Conservation (phyloP, 768 basidiomycete genomes). For the Nevesoporus exiguus region DNA sequence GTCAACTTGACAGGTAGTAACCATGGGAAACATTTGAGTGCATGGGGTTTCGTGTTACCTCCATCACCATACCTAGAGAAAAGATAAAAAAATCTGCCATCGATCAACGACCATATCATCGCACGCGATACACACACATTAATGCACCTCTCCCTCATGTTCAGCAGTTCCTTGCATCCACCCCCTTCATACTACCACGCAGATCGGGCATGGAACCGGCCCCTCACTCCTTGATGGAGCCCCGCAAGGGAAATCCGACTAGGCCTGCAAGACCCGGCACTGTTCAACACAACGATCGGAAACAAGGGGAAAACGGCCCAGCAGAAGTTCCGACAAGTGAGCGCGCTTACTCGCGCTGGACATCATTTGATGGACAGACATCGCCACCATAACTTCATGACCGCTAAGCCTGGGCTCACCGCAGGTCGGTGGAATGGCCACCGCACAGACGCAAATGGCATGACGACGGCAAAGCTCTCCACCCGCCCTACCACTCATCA, state of each 20-base stretch:
- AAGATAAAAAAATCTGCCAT: background rate
- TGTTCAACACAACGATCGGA: constrained; percentile 63
- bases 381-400: constrained; percentile 43
- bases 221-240: constrained; percentile 68
- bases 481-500: constrained; percentile 35
- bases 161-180: constrained; percentile 75
- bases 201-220: constrained; percentile 72
- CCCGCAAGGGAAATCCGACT: constrained; percentile 24
- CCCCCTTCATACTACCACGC: constrained; percentile 65
- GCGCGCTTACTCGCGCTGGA: constrained; percentile 52
- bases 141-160: constrained; percentile 55
- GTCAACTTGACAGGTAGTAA: background rate
- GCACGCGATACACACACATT: constrained; percentile 1
- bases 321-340: background rate
- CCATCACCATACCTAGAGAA: background rate
- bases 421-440: constrained; percentile 19
- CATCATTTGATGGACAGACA: constrained; percentile 69
- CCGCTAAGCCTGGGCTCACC: constrained; percentile 25
- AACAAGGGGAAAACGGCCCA: constrained; percentile 32
- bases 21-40: background rate
- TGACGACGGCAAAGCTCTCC: constrained; percentile 3
- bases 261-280: background rate
- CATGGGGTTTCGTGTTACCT: background rate
- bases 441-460: constrained; percentile 7
- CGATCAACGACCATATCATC: constrained; percentile 1